These are phyloP conservation scores for Picochlorum sp. DNA, from an alignment of 139 green algal genomes.

Conservation along the genomic window DNA sequence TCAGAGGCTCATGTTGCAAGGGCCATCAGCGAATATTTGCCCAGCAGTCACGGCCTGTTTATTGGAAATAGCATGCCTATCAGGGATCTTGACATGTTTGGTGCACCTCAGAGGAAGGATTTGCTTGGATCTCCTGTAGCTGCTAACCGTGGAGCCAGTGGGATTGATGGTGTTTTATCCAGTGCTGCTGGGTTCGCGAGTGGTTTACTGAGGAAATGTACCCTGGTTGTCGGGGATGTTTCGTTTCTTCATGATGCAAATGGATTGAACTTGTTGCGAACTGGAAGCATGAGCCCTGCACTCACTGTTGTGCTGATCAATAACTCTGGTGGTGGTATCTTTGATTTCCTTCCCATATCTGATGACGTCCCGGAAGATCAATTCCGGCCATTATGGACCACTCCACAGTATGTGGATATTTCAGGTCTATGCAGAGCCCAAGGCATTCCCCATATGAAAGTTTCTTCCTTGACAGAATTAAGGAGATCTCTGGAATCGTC, in stretches of 20 bases:
- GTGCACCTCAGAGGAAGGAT: neutral
- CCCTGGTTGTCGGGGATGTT: slow-evolving; percentile 89
- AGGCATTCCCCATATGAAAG: slow-evolving; percentile 68
- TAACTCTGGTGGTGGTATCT: slow-evolving; percentile 94
- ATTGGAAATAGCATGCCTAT: slow-evolving; percentile 98
- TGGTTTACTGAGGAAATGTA: slow-evolving; percentile 63
- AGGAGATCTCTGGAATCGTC: slow-evolving; percentile 54
- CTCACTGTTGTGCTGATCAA: slow-evolving; percentile 93
- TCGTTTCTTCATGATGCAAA: slow-evolving; percentile 99
- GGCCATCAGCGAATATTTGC: slow-evolving; percentile 29
- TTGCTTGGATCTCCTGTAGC: slow-evolving; percentile 42
- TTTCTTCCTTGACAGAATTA: slow-evolving; percentile 45
- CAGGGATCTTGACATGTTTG: slow-evolving; percentile 95
- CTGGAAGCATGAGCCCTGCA: slow-evolving; percentile 52
- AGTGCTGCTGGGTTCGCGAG: slow-evolving; percentile 86
- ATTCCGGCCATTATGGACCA: slow-evolving; percentile 85
- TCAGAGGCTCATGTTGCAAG: slow-evolving; percentile 64
- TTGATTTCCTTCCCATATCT: slow-evolving; percentile 89
- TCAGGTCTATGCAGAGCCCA: slow-evolving; percentile 66
- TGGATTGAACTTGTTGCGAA: slow-evolving; percentile 79
- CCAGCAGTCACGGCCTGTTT: slow-evolving; percentile 70
- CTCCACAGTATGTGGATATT: slow-evolving; percentile 82
- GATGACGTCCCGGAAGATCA: slow-evolving; percentile 42
- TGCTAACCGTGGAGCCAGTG: slow-evolving; percentile 87
- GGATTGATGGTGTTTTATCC: slow-evolving; percentile 93